Evolutionary conservation across 1,139 yeast genomes (phyloP).

Genomic region (Zygoascus meyerae): DNA sequence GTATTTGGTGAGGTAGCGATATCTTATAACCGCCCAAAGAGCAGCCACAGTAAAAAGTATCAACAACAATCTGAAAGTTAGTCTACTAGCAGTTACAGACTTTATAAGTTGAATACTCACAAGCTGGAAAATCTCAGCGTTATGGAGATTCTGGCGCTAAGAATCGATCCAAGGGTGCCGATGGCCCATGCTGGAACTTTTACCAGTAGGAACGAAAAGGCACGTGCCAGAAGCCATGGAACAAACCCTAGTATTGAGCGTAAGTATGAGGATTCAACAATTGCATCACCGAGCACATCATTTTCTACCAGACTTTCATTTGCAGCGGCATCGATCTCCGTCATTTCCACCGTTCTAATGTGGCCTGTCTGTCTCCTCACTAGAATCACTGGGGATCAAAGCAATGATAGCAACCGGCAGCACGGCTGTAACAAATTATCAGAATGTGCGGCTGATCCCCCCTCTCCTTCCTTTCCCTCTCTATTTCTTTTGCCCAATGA

Average conservation of each 20-base stretch:
- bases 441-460: too few species aligned
- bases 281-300: too few species aligned
- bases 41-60: constrained; percentile 17
- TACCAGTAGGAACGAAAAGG: constrained; percentile 2
- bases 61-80: constrained; percentile 16
- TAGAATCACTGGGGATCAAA: too few species aligned
- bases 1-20: constrained; percentile 47
- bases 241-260: neutral
- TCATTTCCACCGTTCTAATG: too few species aligned
- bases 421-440: too few species aligned
- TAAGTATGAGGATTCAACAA: too few species aligned
- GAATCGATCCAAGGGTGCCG: neutral
- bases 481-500: too few species aligned
- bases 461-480: too few species aligned
- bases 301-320: too few species aligned
- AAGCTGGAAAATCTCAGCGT: constrained; percentile 21
- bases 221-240: constrained; percentile 5
- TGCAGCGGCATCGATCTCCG: too few species aligned
- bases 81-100: neutral
- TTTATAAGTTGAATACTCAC: constrained; percentile 18
- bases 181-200: neutral
- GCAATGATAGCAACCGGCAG: too few species aligned
- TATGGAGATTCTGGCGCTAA: constrained; percentile 5
- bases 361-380: too few species aligned
- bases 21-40: constrained; percentile 42